Evolutionary conservation across 108 stramenopile genomes (phyloP), one percentile per base, ranked within the genome.

Genomic region (Seminavis robusta): DNA sequence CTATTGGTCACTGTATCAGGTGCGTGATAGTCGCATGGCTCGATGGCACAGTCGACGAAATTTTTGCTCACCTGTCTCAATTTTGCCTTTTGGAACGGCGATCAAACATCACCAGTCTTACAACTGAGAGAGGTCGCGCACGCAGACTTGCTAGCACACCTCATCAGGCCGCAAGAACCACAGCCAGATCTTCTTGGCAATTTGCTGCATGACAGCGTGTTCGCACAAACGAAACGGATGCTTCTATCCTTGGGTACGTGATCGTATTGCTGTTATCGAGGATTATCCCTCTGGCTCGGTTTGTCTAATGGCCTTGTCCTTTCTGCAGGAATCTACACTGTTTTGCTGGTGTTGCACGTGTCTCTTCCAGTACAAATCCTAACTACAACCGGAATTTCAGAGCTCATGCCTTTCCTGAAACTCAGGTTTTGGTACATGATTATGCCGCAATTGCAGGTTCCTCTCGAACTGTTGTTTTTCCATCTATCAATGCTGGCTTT

Each of bases 131-230:
- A 97, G 60, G 96, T 96, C 21, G 62, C 79, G 11, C 98, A 98
- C 65, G 96, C 98, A 33, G 94, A 89, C 45, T 41, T 94, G 24
- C 78, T 97, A 21, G 94, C 92, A 6, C 36, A 66, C 21, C 47
- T 86, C 33, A 93, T 98, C 29, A 64, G 95, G n/a, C 98, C 98
- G 10, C 98, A 98, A 78, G 98, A 98, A 67, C 95, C 98, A 0
- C 96, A 97, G 43, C 92, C 93, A 3, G 98, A 97, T 61, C 73
- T 98, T 31, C 83, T 98, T 3, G 93, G 88, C 11, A 89, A 92
- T 42, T 55, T 98, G 28, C 76, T 98, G 62, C 74, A 93, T 49
- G 98, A 98, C 61, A 78, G 71, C 28, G 82, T 80, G 1, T 16
- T 54, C 11, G 90, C 83, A 11, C 96, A 98, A 56, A 68, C 77